Percentiles rank a stretch among this genome's conserved stretches.
Conservation (phyloP, 176 grass and related monocot genomes). For the Oryza punctata region DNA sequence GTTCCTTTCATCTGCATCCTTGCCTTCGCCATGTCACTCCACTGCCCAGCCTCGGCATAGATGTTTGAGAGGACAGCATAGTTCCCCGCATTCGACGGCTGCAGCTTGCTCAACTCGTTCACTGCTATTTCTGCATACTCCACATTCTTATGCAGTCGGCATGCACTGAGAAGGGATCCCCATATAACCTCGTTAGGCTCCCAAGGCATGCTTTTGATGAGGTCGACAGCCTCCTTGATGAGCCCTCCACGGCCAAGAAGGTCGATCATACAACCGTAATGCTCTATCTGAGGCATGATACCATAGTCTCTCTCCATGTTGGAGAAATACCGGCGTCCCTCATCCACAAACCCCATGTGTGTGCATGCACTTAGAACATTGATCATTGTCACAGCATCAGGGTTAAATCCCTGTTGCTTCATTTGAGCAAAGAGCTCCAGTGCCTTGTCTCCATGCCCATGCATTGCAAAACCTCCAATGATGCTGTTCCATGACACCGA, state of each 20-base stretch:
- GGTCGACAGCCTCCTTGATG: slow-evolving; percentile 56
- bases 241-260: slow-evolving; percentile 71
- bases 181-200: slow-evolving; percentile 70
- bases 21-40: slow-evolving; percentile 72
- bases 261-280: slow-evolving; percentile 79
- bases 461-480: slow-evolving; percentile 79
- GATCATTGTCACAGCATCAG: slow-evolving; percentile 68
- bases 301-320: slow-evolving; percentile 65
- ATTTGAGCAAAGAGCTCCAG: slow-evolving; percentile 65
- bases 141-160: slow-evolving; percentile 73
- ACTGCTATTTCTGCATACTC: slow-evolving; percentile 61
- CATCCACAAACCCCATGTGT: slow-evolving; percentile 65
- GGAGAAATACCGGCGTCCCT: slow-evolving; percentile 44
- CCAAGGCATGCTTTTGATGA: slow-evolving; percentile 63
- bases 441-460: slow-evolving; percentile 62
- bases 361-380: slow-evolving; percentile 68
- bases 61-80: slow-evolving; percentile 78
- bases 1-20: slow-evolving; percentile 71
- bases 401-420: slow-evolving; percentile 57
- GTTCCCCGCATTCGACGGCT: slow-evolving; percentile 62
- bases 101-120: slow-evolving; percentile 56
- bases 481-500: slow-evolving; percentile 79
- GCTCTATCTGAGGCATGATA: slow-evolving; percentile 66
- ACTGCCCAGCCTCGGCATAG: slow-evolving; percentile 63
- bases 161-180: slow-evolving; percentile 76